Evolutionary conservation across 495 filamentous ascomycete genomes (phyloP).

Genomic region (Daldinia decipiens): DNA sequence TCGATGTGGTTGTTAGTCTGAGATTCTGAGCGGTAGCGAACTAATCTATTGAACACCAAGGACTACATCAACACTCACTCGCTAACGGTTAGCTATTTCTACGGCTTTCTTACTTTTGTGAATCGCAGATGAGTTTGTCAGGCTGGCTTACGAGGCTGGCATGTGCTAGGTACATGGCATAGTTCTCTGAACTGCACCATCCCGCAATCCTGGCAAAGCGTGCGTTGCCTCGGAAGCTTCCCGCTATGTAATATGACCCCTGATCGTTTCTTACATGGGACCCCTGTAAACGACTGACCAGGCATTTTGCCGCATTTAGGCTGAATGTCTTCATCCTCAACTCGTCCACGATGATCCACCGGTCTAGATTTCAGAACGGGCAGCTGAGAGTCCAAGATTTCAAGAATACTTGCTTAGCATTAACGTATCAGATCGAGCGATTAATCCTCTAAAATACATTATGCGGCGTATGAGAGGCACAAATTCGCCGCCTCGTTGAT

Average conservation of each 20-base stretch:
- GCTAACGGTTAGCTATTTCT: slow-evolving; percentile 11
- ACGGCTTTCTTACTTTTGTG: slow-evolving; percentile 24
- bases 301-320: slow-evolving; percentile 42
- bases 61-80: slow-evolving; percentile 14
- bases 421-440: slow-evolving; percentile 29
- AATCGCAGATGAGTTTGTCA: slow-evolving; percentile 9
- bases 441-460: slow-evolving; percentile 19
- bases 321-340: slow-evolving; percentile 31
- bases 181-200: slow-evolving; percentile 25
- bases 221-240: slow-evolving; percentile 36
- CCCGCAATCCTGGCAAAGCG: slow-evolving; percentile 11
- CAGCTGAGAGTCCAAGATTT: slow-evolving; percentile 27
- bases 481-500: slow-evolving; percentile 18
- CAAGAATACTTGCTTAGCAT: slow-evolving; percentile 18
- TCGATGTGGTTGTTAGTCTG: slow-evolving; percentile 7
- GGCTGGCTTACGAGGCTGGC: slow-evolving; percentile 14
- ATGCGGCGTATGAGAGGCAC: slow-evolving; percentile 21
- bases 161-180: slow-evolving; percentile 6
- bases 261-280: slow-evolving; percentile 19
- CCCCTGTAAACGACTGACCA: slow-evolving; percentile 31
- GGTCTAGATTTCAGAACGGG: slow-evolving; percentile 31
- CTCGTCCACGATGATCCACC: slow-evolving; percentile 28
- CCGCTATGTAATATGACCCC: slow-evolving; percentile 27
- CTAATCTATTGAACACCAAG: slow-evolving; percentile 14
- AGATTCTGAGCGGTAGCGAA: slow-evolving; percentile 19